Conservation (phyloP, 163 green algal species). For the Chlorella variabilis region DNA sequence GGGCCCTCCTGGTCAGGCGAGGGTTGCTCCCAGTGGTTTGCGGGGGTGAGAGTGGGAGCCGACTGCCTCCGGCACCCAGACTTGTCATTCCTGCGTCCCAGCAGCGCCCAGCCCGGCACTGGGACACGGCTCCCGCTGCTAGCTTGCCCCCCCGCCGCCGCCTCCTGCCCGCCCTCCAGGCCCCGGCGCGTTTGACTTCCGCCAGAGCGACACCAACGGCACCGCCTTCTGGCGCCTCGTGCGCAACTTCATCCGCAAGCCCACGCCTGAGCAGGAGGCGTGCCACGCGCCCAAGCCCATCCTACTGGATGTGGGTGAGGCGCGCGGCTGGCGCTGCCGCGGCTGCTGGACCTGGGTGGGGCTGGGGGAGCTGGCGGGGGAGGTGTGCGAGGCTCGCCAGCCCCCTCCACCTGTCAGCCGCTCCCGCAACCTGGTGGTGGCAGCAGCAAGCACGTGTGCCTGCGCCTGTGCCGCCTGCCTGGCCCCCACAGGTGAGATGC, state of each 20-base stretch:
- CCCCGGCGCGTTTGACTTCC: slow-evolving; percentile 90
- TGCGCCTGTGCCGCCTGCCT: too few relatives aligned
- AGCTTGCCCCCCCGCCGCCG: background rate
- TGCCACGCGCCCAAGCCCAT: slow-evolving; percentile 91
- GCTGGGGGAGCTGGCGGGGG: background rate
- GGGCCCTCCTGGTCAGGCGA: too few relatives aligned
- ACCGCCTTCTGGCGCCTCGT: slow-evolving; percentile 82
- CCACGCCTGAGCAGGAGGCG: slow-evolving; percentile 63
- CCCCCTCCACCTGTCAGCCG: too few relatives aligned
- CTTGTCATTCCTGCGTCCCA: too few relatives aligned
- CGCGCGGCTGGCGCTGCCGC: background rate
- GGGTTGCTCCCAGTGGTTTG: too few relatives aligned
- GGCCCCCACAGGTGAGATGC: slow-evolving; percentile 39
- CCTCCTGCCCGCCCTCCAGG: slow-evolving; percentile 49
- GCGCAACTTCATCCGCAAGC: slow-evolving; percentile 63
- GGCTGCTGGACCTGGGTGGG: background rate
- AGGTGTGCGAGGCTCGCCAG: too few relatives aligned
- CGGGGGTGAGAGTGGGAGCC: too few relatives aligned
- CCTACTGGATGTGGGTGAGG: slow-evolving; percentile 79
- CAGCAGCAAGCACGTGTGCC: too few relatives aligned
- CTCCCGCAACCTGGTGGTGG: too few relatives aligned
- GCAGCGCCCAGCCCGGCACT: too few relatives aligned
- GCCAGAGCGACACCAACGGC: slow-evolving; percentile 78
- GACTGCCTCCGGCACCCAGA: too few relatives aligned
- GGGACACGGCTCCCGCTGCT: background rate